Base-by-base conservation (phyloP, 108 stramenopile genomes). In the Chaetoceros tenuissimus region DNA sequence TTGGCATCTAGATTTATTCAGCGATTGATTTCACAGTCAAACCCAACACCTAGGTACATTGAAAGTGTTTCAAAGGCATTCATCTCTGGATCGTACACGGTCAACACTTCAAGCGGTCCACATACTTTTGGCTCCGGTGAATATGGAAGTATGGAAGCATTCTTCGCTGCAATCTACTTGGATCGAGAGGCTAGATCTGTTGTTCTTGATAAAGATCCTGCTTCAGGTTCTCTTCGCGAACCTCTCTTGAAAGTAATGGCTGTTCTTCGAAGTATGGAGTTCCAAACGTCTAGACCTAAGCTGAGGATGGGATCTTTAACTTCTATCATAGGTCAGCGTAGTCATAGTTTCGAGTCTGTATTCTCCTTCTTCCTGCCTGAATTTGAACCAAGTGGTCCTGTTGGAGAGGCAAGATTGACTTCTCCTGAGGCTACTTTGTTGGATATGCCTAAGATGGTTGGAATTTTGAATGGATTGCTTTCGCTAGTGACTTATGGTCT, bases 81-180 rank as follows among this genome's bases (percentile, higher is more conserved):
- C 62, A 51, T 21, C n/a, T 49, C 20, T 17, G 75, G 73, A 18
- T 67, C 3, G 16, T 68, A 69, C 51, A 51, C 30, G 5, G 51
- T 28, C 34, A 40, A 13, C 13, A 13, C 5, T 10, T 10, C 5
- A 40, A 10, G 18, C 40, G n/a, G n/a, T n/a, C n/a, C n/a, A n/a
- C n/a, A n/a, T n/a, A n/a, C n/a, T n/a, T 70, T 70, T 59, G 81
- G 74, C 3, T 31, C 59, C 8, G 74, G 77, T 7, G 46, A 62
- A 31, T 79, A 76, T 52, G 81, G 81, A 52, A 78, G 81, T 55
- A 55, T 85, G 1, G 70, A 26, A 25, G 80, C 84, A 19, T 75
- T 73, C 0, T 60, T 78, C 17, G 76, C 84, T 0, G 78, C 80
- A 18, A 52, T 82, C 1, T 30, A 81, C 19, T 63, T 82, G 23